Conservation (phyloP, 2,329 filamentous ascomycete species). For the Alternaria triticina region DNA sequence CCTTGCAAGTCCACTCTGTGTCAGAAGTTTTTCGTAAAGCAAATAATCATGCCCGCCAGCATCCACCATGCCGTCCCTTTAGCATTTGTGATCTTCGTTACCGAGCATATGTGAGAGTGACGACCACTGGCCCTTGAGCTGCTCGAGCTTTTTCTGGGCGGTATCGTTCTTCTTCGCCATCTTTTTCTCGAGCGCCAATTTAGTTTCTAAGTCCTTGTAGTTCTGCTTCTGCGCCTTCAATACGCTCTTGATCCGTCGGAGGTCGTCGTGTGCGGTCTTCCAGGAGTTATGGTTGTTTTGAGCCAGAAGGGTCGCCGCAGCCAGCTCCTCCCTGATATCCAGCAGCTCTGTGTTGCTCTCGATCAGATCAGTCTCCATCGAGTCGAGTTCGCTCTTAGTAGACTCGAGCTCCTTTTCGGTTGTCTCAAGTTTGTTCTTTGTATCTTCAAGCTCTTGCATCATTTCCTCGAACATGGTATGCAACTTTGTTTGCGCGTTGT, state of each 20-base stretch:
- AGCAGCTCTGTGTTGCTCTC: too few relatives aligned
- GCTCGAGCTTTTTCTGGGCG: neutral
- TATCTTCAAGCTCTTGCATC: neutral
- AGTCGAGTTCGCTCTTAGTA: too few relatives aligned
- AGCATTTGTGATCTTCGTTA: neutral
- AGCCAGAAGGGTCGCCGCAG: too few relatives aligned
- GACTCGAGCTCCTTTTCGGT: too few relatives aligned
- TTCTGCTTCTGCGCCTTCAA: too few relatives aligned
- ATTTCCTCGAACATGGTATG: neutral
- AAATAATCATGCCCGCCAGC: accelerated
- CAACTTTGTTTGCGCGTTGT: neutral
- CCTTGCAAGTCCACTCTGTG: accelerated
- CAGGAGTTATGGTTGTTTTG: too few relatives aligned
- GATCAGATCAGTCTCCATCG: too few relatives aligned
- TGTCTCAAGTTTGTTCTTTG: too few relatives aligned
- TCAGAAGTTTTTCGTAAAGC: accelerated
- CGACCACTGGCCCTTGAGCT: neutral
- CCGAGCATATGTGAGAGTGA: neutral
- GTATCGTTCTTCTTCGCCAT: neutral
- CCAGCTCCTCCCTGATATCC: too few relatives aligned
- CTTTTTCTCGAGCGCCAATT: neutral
- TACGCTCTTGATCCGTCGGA: too few relatives aligned
- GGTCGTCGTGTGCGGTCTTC: too few relatives aligned
- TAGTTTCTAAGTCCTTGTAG: too few relatives aligned
- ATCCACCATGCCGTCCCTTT: neutral